Base-by-base conservation (phyloP, 2,329 filamentous ascomycete genomes). In the Catunica adiposa region DNA sequence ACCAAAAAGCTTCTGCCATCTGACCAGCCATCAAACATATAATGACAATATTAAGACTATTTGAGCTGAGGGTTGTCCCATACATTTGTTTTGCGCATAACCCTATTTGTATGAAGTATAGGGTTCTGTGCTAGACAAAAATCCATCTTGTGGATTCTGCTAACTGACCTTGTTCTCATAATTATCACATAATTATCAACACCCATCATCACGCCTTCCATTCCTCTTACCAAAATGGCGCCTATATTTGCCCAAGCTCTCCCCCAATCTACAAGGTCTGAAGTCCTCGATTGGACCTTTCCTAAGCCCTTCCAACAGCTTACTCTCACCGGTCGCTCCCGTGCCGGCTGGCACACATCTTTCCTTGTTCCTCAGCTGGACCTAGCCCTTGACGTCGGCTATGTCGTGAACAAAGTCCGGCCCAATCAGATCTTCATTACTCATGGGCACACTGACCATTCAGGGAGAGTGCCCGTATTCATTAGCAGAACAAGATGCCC, bases 341-440 rank as follows among this genome's bases (percentile, higher is more conserved):
- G 72, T 14, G 73, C 73, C 5, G 72, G 72, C 14, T 75, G 72
- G 73, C 72, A 75, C 62, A 75, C 73, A 1, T 74, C 71, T 3
- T 75, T 75, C 58, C 64, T 75, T 48, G 68, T 75, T 53, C 72
- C 73, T 1, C 69, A 73, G 59, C 70, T 75, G 53, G 71, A 74
- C 57, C 65, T 75, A 25, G 68, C 75, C 3, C 70, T 75, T 34
- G 73, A 75, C 62, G 71, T 72, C 1, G 73, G 73, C 1, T 66
- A 74, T 40, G 64, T 65, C 55, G 68, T 75, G 61, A 74, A 73
- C 64, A 69, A 68, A 29, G 60, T 65, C 1, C 67, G 73, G 0
- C 73, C 73, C 0, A 73, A 72, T 51, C 72, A 75, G 62, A 66
- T 75, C 59, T 74, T 75, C 59, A 62, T 75, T 51, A 75, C 73